A percentile compares a stretch with the other conserved stretches of the same genome.
Evolutionary conservation across 169 alveolate species (phyloP).

Genomic region (Toxoplasma gondii): DNA sequence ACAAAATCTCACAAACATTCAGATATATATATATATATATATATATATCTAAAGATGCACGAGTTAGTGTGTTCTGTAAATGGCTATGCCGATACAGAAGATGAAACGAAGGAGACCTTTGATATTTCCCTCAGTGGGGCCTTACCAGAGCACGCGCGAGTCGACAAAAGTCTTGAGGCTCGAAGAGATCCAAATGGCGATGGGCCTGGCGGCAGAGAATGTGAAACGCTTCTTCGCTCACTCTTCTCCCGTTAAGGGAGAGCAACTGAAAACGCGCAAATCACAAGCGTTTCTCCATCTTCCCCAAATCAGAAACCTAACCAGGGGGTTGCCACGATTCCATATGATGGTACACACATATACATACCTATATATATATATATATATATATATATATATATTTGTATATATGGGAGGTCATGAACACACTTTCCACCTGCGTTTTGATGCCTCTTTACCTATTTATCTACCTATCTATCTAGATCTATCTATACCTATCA

Average conservation of each 20-base stretch:
- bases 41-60: too few species aligned
- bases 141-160: conserved; percentile 78
- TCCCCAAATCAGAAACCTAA: neutral
- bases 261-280: neutral
- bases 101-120: too few species aligned
- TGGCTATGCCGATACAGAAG: too few species aligned
- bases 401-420: neutral
- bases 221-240: conserved; percentile 65
- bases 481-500: neutral
- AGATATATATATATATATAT: too few species aligned
- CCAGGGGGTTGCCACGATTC: too few species aligned
- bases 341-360: neutral
- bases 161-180: conserved; percentile 81
- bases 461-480: neutral
- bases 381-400: neutral
- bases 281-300: neutral
- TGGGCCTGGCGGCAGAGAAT: conserved; percentile 76
- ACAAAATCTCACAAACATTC: too few species aligned
- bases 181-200: conserved; percentile 76
- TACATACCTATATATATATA: neutral
- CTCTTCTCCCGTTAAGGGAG: neutral
- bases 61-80: too few species aligned
- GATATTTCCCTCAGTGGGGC: neutral
- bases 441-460: neutral
- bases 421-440: neutral